phyloP scores from a whole-genome alignment of 148 eudicot species.

The Dianthus caryophyllus region DNA sequence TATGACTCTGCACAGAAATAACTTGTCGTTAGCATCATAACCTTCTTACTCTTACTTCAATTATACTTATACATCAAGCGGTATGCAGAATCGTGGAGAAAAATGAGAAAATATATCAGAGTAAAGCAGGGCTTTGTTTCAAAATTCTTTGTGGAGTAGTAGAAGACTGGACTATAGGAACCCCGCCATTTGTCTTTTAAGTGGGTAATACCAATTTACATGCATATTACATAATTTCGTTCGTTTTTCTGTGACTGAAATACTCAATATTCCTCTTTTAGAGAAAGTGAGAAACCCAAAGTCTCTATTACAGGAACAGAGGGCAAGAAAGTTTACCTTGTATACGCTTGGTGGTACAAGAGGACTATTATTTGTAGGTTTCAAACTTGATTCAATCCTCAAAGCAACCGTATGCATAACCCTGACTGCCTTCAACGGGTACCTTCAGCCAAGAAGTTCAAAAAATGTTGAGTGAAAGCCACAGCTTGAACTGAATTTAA shows the following conservation, averaged over 20 bases:
- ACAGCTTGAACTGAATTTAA: neutral
- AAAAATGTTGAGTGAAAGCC: slow-evolving; percentile 9
- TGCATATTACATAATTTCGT: too few relatives aligned
- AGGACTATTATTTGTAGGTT: slow-evolving; percentile 33
- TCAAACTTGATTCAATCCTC: slow-evolving; percentile 76
- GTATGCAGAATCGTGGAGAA: too few relatives aligned
- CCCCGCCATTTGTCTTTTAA: too few relatives aligned
- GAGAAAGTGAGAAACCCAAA: neutral
- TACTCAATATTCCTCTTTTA: too few relatives aligned
- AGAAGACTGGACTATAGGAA: too few relatives aligned
- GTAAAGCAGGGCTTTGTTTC: too few relatives aligned
- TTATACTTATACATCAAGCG: neutral
- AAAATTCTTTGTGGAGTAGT: too few relatives aligned
- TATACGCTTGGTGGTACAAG: slow-evolving; percentile 36
- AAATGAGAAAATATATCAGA: too few relatives aligned
- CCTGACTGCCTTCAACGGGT: slow-evolving; percentile 89
- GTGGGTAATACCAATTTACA: too few relatives aligned
- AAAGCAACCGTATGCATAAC: slow-evolving; percentile 97
- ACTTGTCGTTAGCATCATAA: slow-evolving; percentile 13
- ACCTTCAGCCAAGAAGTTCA: slow-evolving; percentile 39
- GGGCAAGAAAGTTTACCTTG: slow-evolving; percentile 39
- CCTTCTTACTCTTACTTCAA: neutral
- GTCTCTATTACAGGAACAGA: neutral
- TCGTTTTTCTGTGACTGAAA: too few relatives aligned
- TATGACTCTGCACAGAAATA: slow-evolving; percentile 52